Conservation (phyloP, 257 asterid genomes). For the Coffea eugenioides region DNA sequence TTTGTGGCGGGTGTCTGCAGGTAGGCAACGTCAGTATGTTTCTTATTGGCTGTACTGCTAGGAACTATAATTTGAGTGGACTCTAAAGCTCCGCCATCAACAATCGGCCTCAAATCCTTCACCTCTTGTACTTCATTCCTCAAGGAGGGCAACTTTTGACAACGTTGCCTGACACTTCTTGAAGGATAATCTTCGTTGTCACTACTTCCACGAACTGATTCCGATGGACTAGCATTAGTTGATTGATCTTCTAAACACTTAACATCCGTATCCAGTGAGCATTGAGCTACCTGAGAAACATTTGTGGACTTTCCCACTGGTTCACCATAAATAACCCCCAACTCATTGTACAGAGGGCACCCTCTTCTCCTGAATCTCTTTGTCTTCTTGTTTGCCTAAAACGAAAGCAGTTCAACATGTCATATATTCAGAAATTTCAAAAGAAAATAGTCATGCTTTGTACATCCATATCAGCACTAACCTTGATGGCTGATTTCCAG, state of each 20-base stretch:
- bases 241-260: slow-evolving; percentile 9
- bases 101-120: not conserved
- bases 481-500: slow-evolving; percentile 8
- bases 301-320: not conserved
- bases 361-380: not conserved
- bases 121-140: not conserved
- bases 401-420: not conserved
- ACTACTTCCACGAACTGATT: not conserved
- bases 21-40: not conserved
- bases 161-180: not conserved
- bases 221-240: not conserved
- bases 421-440: not conserved
- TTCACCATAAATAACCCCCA: not conserved
- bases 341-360: slow-evolving; percentile 4
- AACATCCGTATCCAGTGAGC: not conserved
- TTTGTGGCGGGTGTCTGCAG: not conserved
- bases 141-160: not conserved
- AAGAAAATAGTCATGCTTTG: not conserved
- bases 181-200: not conserved
- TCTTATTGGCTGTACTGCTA: not conserved
- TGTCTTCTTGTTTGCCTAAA: not conserved
- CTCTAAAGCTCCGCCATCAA: not conserved
- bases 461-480: not conserved
- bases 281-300: not conserved
- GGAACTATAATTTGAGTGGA: not conserved